phyloP scores from a whole-genome alignment of 2,329 filamentous ascomycete genomes.

The Colletotrichum caudatum region DNA sequence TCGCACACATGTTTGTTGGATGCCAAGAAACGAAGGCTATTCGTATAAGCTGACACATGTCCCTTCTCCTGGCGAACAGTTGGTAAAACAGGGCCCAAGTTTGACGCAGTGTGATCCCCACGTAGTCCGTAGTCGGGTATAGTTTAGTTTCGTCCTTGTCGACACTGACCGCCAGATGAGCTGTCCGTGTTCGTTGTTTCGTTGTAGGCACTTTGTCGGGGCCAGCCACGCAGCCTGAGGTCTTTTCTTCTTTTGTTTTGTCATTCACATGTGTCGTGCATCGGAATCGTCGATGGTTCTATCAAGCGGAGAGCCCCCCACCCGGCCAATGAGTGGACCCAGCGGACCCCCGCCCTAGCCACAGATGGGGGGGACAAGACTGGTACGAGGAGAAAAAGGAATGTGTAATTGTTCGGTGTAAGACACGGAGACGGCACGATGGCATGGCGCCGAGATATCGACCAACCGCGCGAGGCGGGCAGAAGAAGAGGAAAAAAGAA shows the following conservation, averaged over 20 bases:
- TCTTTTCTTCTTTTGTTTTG: conserved; percentile 23
- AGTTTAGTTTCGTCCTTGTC: background rate
- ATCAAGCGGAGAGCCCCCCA: conserved; percentile 16
- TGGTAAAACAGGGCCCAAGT: background rate
- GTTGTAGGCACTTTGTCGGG: background rate
- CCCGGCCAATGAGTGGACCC: conserved; percentile 33
- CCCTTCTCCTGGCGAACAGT: background rate
- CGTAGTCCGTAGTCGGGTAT: background rate
- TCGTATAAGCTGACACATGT: background rate
- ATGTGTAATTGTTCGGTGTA: conserved; percentile 38
- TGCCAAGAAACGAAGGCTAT: background rate
- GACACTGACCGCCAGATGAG: background rate
- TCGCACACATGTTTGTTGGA: background rate
- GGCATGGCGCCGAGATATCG: conserved; percentile 17
- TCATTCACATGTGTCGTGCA: conserved; percentile 40
- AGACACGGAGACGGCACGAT: conserved; percentile 10
- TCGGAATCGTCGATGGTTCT: conserved; percentile 29
- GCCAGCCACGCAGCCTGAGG: background rate
- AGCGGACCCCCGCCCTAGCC: conserved; percentile 12
- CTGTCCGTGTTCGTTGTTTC: background rate
- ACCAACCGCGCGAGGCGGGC: conserved; percentile 1
- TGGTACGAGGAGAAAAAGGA: conserved; percentile 31
- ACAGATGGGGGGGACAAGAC: background rate
- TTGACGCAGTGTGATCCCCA: background rate
- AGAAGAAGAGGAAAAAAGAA: background rate